phyloP scores from a whole-genome alignment of 202 grass and related monocot species.

The Digitaria exilis region DNA sequence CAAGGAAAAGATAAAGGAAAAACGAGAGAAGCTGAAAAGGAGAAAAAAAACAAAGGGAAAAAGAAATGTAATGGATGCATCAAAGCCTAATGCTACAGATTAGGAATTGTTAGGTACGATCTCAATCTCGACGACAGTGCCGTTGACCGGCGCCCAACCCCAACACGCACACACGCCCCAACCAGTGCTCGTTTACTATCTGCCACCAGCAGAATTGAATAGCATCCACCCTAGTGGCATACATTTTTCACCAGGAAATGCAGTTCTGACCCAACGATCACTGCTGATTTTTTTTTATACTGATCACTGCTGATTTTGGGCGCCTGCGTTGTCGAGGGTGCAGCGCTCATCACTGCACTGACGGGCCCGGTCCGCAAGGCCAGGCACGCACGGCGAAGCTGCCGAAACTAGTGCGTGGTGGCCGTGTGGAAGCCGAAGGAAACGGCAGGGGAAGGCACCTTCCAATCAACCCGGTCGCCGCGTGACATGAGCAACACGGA shows the following conservation, averaged over 20 bases:
- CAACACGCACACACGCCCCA: not conserved
- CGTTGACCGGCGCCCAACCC: not conserved
- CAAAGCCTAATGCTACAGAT: not conserved
- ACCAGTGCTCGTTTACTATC: not conserved
- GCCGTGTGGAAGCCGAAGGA: not conserved
- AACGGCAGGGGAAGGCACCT: not conserved
- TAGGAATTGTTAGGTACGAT: constrained; percentile 37
- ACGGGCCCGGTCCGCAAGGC: not conserved
- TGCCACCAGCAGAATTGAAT: not conserved
- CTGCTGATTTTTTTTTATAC: too few relatives aligned
- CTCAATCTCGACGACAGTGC: not conserved
- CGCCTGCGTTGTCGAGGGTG: constrained; percentile 10
- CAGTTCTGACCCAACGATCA: constrained; percentile 20
- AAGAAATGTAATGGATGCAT: not conserved
- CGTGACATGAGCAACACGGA: not conserved
- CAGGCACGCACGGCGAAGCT: not conserved
- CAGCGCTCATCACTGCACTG: not conserved
- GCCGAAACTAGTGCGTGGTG: not conserved
- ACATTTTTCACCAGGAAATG: not conserved
- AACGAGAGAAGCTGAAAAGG: not conserved
- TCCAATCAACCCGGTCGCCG: not conserved
- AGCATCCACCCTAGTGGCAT: not conserved
- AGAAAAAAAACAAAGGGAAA: too few relatives aligned
- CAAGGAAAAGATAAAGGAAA: not conserved
- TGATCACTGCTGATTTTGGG: too few relatives aligned